Evolutionary conservation across 2,329 filamentous ascomycete species (phyloP).

Genomic region (Penicillium sclerotiorum): DNA sequence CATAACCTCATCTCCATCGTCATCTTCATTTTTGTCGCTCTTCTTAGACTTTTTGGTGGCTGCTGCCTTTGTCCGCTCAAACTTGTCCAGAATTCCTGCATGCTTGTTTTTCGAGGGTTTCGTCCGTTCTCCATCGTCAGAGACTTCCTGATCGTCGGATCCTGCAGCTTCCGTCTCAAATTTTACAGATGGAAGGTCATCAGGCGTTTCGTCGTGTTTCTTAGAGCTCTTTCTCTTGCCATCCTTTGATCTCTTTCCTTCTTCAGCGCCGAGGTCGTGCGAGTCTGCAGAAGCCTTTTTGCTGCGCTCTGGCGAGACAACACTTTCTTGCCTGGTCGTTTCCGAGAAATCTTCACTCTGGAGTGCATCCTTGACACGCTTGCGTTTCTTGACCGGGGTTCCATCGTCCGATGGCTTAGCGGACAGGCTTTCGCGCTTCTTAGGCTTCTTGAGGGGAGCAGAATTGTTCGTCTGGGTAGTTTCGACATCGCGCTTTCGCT

Average conservation of each 20-base stretch:
- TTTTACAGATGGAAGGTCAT: slow-evolving; percentile 32
- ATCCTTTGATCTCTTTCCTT: slow-evolving; percentile 39
- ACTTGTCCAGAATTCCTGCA: slow-evolving; percentile 42
- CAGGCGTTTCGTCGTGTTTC: slow-evolving; percentile 14
- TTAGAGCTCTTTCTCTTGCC: slow-evolving; percentile 38
- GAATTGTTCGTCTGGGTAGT: slow-evolving; percentile 28
- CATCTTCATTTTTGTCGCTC: slow-evolving; percentile 13
- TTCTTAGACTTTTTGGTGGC: slow-evolving; percentile 40
- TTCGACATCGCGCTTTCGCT: slow-evolving; percentile 39
- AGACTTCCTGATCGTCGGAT: background rate
- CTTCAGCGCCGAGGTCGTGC: slow-evolving; percentile 20
- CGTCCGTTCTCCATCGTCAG: slow-evolving; percentile 9
- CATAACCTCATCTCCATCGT: no score
- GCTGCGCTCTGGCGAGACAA: slow-evolving; percentile 29
- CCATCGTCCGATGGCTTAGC: slow-evolving; percentile 33
- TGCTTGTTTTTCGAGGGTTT: slow-evolving; percentile 35
- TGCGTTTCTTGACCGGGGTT: slow-evolving; percentile 26
- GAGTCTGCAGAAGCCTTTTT: slow-evolving; percentile 29
- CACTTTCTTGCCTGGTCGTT: slow-evolving; percentile 30
- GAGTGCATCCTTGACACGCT: slow-evolving; percentile 21
- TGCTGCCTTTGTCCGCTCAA: slow-evolving; percentile 38
- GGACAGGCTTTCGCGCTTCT: slow-evolving; percentile 27
- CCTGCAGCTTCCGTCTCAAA: background rate
- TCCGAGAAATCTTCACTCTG: slow-evolving; percentile 38
- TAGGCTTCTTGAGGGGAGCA: slow-evolving; percentile 44